Percentiles rank a stretch among this genome's conserved stretches.
These are phyloP conservation scores for Cornus kousa DNA, from an alignment of 148 eudicot genomes.

Conservation along the genomic window DNA sequence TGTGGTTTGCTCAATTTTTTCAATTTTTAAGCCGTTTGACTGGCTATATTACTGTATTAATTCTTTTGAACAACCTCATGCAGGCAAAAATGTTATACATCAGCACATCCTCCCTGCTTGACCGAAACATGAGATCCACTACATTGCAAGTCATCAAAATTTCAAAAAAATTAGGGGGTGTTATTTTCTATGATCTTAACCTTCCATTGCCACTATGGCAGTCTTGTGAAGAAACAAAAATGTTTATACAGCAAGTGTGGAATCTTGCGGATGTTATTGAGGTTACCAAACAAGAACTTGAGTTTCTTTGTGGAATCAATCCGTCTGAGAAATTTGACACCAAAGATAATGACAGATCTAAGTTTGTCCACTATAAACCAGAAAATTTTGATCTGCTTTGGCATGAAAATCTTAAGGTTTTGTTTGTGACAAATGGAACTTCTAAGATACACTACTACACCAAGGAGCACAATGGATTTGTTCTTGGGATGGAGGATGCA, in stretches of 20 bases:
- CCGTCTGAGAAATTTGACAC: constrained; percentile 78
- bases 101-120: constrained; percentile 76
- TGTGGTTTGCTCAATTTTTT: background rate
- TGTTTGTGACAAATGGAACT: constrained; percentile 94
- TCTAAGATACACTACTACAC: constrained; percentile 91
- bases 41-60: background rate
- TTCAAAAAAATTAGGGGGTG: constrained; percentile 71
- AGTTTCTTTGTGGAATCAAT: constrained; percentile 80
- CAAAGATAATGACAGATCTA: constrained; percentile 51
- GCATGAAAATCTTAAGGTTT: constrained; percentile 83
- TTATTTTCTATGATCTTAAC: constrained; percentile 71
- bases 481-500: constrained; percentile 82
- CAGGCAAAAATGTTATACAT: constrained; percentile 97
- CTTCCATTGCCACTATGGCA: constrained; percentile 83
- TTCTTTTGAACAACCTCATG: constrained; percentile 14
- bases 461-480: constrained; percentile 64
- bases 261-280: constrained; percentile 78
- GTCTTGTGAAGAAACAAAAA: constrained; percentile 67
- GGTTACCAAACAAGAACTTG: constrained; percentile 93
- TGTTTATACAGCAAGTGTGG: constrained; percentile 51
- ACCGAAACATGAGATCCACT: constrained; percentile 69
- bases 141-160: constrained; percentile 66
- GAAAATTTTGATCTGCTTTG: constrained; percentile 67
- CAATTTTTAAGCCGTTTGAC: background rate
- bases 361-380: constrained; percentile 68